phyloP scores from a whole-genome alignment of 768 basidiomycete genomes.

The Mrakia gelida region DNA sequence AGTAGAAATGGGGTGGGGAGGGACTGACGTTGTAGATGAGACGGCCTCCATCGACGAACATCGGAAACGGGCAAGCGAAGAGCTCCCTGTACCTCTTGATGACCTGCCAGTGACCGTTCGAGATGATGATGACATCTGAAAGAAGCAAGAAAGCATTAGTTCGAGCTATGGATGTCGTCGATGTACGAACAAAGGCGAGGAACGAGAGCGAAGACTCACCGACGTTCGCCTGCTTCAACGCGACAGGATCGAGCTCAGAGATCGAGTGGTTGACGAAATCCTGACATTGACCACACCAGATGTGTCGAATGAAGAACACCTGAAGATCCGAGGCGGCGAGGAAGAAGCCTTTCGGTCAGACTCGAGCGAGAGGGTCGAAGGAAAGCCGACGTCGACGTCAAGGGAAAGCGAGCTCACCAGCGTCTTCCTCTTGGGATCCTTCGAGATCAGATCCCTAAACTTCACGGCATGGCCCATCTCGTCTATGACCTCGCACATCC shows the following conservation, averaged over 20 bases:
- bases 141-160: not conserved
- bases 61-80: conserved; percentile 44
- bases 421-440: conserved; percentile 35
- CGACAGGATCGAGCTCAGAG: conserved; percentile 38
- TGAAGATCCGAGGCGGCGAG: not conserved
- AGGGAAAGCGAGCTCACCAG: conserved; percentile 32
- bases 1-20: no score
- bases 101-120: conserved; percentile 44
- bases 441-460: conserved; percentile 33
- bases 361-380: not conserved
- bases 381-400: no score
- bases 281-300: conserved; percentile 43
- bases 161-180: not conserved
- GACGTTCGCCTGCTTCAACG: conserved; percentile 39
- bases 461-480: conserved; percentile 32
- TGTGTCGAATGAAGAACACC: conserved; percentile 40
- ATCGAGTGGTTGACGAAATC: conserved; percentile 43
- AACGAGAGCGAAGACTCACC: conserved; percentile 33
- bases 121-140: conserved; percentile 35
- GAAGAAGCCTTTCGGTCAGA: not conserved
- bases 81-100: conserved; percentile 40
- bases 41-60: conserved; percentile 43
- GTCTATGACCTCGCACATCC: conserved; percentile 39
- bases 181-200: no score
- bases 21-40: conserved; percentile 37